A percentile compares a stretch with the other conserved stretches of the same genome.
Conservation (phyloP, 306 rosid genomes). For the Spatholobus suberectus region DNA sequence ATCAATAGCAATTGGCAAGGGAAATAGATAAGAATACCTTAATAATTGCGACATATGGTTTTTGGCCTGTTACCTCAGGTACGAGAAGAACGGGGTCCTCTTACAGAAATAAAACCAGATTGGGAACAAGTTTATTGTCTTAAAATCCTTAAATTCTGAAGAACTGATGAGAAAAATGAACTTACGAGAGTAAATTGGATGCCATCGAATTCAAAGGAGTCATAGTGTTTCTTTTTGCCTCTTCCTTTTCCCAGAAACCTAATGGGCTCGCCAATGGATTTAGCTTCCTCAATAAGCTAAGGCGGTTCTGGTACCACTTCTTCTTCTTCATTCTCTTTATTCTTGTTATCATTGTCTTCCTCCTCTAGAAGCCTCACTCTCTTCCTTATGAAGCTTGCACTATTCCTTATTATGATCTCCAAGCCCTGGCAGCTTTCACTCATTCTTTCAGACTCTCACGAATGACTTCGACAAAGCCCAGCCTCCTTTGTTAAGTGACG, state of each 20-base stretch:
- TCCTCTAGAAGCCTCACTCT: conserved; percentile 60
- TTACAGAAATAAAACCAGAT: conserved; percentile 44
- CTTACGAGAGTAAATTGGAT: conserved; percentile 74
- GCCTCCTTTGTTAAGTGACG: too few species aligned
- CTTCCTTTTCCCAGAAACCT: conserved; percentile 83
- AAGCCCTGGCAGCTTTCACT: too few species aligned
- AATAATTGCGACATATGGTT: conserved; percentile 94
- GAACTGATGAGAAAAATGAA: background rate
- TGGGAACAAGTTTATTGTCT: background rate
- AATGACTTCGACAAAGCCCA: too few species aligned
- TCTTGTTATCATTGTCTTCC: conserved; percentile 59
- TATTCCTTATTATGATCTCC: too few species aligned
- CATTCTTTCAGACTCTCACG: too few species aligned
- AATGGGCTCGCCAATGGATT: conserved; percentile 73
- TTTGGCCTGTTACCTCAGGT: conserved; percentile 70
- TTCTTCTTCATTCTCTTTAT: background rate
- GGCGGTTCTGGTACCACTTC: conserved; percentile 17
- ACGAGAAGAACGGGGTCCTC: conserved; percentile 94
- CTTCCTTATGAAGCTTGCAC: too few species aligned
- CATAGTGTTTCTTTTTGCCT: conserved; percentile 66
- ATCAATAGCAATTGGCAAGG: conserved; percentile 5
- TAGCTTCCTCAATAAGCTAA: conserved; percentile 62
- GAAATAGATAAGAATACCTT: conserved; percentile 61
- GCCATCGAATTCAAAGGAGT: conserved; percentile 79
- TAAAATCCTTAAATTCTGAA: background rate